Base-by-base conservation (phyloP, 345 rosid species). In the Populus tremula region DNA sequence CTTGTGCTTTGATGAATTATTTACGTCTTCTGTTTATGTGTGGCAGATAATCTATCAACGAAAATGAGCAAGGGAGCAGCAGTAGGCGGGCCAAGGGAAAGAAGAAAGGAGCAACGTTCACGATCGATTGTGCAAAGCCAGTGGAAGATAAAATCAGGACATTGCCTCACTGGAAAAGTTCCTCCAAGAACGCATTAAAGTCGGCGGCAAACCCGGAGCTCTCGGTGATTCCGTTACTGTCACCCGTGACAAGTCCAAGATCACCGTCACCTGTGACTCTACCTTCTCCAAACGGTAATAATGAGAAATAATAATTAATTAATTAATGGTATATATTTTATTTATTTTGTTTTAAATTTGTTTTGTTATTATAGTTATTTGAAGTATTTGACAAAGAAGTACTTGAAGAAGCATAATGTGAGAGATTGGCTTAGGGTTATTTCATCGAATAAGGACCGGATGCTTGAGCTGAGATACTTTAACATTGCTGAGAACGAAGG, bases 361-460 rank as follows among this genome's bases (percentile, higher is more conserved):
- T 11, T 39, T 29, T 14, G 63, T 6, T 67, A 6, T 43, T 76
- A 29, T 38, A 94, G 98, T 87, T 94, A 94, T 79, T 80, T 94
- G 2, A 94, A 94, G 84, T 94, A 91, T 83, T 86, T 94, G 89
- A 92, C 97, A 1, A 94, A 94, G 91, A 94, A 90, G 83, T 92
- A 91, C 83, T 70, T 94, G 83, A 94, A 94, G 91, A 94, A 94
- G 80, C 98, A 94, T 83, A 94, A 92, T 38, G 98, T 94, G 41
- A 77, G 98, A 66, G 98, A 94, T 76, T 94, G 98, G 98, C 98
- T 94, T 53, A 89, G 98, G 0, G 97, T 91, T 73, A 91, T 94
- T 73, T 89, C 98, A 4, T 87, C 96, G 2, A 91, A 92, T 91
- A 90, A 94, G 86, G 97, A 94, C 71, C 91, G 94, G 64, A 86